phyloP scores from a whole-genome alignment of 2,329 filamentous ascomycete species.

The Polychaeton citri region DNA sequence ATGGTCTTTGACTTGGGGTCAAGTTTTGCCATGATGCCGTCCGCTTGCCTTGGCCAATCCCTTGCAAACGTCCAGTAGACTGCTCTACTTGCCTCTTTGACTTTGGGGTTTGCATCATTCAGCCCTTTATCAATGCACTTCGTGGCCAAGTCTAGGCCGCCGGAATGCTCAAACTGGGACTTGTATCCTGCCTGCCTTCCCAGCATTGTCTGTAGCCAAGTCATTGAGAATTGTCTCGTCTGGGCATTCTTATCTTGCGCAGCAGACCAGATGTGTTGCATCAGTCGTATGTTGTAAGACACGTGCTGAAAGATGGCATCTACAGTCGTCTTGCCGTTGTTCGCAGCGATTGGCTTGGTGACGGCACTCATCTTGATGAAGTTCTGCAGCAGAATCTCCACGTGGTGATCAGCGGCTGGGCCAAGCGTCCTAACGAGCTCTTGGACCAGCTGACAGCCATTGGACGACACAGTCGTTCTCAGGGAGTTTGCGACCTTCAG shows the following conservation, averaged over 20 bases:
- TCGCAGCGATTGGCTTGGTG: constrained; percentile 85
- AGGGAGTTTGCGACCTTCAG: constrained; percentile 74
- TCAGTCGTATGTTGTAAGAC: constrained; percentile 64
- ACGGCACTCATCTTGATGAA: constrained; percentile 80
- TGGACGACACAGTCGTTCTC: constrained; percentile 78
- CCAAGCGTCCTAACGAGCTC: constrained; percentile 69
- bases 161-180: constrained; percentile 67
- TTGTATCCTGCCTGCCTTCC: constrained; percentile 68
- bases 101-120: constrained; percentile 77
- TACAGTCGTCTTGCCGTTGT: constrained; percentile 70
- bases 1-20: constrained; percentile 68
- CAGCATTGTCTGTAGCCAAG: constrained; percentile 75
- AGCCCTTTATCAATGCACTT: constrained; percentile 83
- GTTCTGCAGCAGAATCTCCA: constrained; percentile 77
- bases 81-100: constrained; percentile 71
- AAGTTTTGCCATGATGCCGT: constrained; percentile 62
- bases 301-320: constrained; percentile 66
- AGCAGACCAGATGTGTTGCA: constrained; percentile 74
- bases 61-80: constrained; percentile 76
- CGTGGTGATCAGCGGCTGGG: constrained; percentile 70
- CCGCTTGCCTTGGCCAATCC: constrained; percentile 66
- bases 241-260: constrained; percentile 90
- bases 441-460: constrained; percentile 71
- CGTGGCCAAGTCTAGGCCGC: constrained; percentile 69
- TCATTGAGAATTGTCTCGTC: constrained; percentile 62